A percentile compares a stretch with the other conserved stretches of the same genome.
Evolutionary conservation across 208 protist genomes (phyloP).

Genomic region (Phytomonas francai): DNA sequence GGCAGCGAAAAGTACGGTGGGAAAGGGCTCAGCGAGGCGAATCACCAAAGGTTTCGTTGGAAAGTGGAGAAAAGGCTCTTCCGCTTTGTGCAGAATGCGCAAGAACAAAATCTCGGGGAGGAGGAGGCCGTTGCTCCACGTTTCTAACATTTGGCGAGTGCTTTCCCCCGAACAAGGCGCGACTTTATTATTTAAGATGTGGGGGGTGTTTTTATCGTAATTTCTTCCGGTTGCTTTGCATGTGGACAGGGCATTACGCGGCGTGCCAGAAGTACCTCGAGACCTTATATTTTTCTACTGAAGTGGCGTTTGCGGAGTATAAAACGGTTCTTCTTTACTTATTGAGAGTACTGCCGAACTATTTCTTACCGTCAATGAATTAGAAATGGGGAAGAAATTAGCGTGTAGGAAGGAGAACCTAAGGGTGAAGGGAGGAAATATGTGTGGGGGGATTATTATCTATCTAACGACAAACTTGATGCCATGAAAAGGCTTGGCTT

Average conservation of each 20-base stretch:
- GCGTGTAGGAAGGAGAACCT: neutral
- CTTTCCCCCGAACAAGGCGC: constrained; percentile 31
- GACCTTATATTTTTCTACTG: constrained; percentile 76
- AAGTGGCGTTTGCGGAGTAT: constrained; percentile 70
- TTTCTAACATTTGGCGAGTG: constrained; percentile 41
- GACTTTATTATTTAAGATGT: constrained; percentile 43
- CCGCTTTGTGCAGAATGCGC: constrained; percentile 4
- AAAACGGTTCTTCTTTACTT: constrained; percentile 57
- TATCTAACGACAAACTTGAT: too few relatives aligned
- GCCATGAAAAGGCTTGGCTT: too few relatives aligned
- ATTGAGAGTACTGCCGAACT: constrained; percentile 61
- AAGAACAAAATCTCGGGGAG: constrained; percentile 10
- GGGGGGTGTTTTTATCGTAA: constrained; percentile 77
- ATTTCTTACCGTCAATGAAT: constrained; percentile 31
- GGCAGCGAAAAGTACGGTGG: constrained; percentile 19
- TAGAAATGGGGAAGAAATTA: too few relatives aligned
- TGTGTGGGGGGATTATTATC: neutral
- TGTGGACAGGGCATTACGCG: constrained; percentile 79
- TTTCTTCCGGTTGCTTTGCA: constrained; percentile 76
- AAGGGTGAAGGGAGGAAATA: constrained; percentile 1
- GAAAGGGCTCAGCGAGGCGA: constrained; percentile 8
- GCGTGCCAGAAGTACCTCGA: constrained; percentile 70
- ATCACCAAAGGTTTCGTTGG: neutral
- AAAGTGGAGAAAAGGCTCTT: constrained; percentile 1
- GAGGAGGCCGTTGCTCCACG: constrained; percentile 16